Evolutionary conservation across 1,284 basidiomycete species (phyloP).

Genomic region (Marasmius oreades): DNA sequence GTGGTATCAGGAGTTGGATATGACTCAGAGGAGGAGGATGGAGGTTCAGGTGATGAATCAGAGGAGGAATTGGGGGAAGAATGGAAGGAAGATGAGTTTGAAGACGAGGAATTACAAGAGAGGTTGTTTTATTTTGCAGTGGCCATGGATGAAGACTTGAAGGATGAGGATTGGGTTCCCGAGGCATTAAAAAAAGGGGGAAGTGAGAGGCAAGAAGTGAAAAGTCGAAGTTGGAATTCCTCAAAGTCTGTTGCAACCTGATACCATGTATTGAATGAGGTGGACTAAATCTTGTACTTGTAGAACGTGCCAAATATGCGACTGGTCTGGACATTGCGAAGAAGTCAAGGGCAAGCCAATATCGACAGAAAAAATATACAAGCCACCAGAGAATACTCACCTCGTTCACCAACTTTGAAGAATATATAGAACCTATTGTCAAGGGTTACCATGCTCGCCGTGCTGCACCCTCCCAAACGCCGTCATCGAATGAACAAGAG

Average conservation of each 20-base stretch:
- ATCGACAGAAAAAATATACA: too few species aligned
- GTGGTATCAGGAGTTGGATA: not conserved
- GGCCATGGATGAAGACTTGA: constrained; percentile 12
- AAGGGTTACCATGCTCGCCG: too few species aligned
- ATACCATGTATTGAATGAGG: constrained; percentile 9
- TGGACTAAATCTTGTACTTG: constrained; percentile 4
- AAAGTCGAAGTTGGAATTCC: not conserved
- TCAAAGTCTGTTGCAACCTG: constrained; percentile 2
- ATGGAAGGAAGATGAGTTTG: constrained; percentile 9
- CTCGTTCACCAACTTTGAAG: too few species aligned
- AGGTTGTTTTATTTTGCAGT: constrained; percentile 8
- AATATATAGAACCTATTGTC: too few species aligned
- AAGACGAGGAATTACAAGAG: constrained; percentile 10
- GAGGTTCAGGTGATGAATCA: not conserved
- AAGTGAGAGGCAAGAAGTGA: constrained; percentile 5
- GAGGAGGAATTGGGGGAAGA: not conserved
- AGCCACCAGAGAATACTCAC: too few species aligned
- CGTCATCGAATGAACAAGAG: too few species aligned
- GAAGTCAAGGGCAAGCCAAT: too few species aligned
- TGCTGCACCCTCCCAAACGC: too few species aligned
- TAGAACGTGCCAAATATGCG: constrained; percentile 3
- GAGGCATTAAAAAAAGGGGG: constrained; percentile 1
- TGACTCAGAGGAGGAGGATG: not conserved
- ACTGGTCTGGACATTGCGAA: too few species aligned
- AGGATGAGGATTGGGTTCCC: constrained; percentile 19